Base-by-base conservation (phyloP, 2,329 filamentous ascomycete species). In the Biscogniauxia sp. region DNA sequence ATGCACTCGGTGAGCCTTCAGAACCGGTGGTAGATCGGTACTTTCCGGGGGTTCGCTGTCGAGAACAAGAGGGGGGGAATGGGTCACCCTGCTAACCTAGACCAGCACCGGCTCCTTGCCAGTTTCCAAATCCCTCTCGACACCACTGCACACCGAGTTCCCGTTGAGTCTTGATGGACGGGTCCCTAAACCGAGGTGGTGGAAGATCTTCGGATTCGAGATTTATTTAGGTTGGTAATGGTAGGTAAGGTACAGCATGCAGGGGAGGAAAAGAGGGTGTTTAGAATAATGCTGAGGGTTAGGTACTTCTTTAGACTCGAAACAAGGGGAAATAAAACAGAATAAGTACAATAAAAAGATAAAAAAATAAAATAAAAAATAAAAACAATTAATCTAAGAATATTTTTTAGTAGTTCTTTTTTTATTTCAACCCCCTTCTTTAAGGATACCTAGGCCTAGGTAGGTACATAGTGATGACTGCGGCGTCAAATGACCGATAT, bases 191-290 rank as follows among this genome's bases (percentile, higher is more conserved):
- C 37, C 37, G 6, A 45, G 37, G 37, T 45, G 37, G 37, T 45
- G 37, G 37, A 45, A 45, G 37, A 45, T 45, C 37, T 45, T 45
- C 37, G n/a, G 37, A 45, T 5, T 45, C 7, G 17, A 11, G 32
- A 15, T 37, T 37, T 37, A 37, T 37, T 37, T 37, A 37, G 32
- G 32, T 15, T 15, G 13, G 32, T 15, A 37, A 7, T n/a, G 32
- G 13, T 55, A 52, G 15, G 28, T 59, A 45, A 63, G 41, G 49
- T 41, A 53, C 41, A 63, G 32, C 55, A 56, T 55, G 25, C 37
- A 52, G 52, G 19, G 58, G 17, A 25, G 23, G 55, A 51, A 51
- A 55, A 23, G 49, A 55, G 49, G 28, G 32, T 54, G 37, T 25
- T 55, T 52, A 23, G 17, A 19, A 32, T 45, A 45, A n/a, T 45